Percentiles rank a stretch among this genome's conserved stretches.
These are phyloP conservation scores for Hypholoma sublateritium DNA, from an alignment of 768 basidiomycete genomes.

Conservation along the genomic window DNA sequence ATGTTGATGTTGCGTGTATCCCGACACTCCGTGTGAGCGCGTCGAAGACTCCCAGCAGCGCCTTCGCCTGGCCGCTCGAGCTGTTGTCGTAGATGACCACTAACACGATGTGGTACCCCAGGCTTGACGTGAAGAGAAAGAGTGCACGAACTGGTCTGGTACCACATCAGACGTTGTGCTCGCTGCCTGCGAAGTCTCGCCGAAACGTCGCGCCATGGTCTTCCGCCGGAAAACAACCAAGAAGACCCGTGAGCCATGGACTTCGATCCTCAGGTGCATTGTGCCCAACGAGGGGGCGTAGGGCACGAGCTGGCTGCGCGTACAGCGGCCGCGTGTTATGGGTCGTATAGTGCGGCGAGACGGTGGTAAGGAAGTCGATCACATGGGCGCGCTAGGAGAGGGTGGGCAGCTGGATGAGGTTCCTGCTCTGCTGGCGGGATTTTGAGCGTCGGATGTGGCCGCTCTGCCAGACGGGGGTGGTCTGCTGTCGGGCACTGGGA, in stretches of 20 bases:
- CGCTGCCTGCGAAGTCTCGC: constrained; percentile 41
- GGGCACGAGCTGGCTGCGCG: no score
- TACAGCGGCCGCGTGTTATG: no score
- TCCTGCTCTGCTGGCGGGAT: no score
- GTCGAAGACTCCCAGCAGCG: constrained; percentile 92
- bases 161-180: constrained; percentile 99
- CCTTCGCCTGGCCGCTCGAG: constrained; percentile 98
- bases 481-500: no score
- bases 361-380: no score
- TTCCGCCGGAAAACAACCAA: constrained; percentile 32
- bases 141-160: constrained; percentile 96
- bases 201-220: constrained; percentile 39
- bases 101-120: constrained; percentile 97
- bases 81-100: constrained; percentile 99
- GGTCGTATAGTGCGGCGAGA: no score
- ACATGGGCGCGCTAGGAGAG: no score
- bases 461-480: no score
- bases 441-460: no score
- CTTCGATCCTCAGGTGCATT: constrained; percentile 50
- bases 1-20: no score
- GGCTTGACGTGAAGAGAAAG: constrained; percentile 86
- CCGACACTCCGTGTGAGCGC: constrained; percentile 88
- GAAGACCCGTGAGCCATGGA: constrained; percentile 62
- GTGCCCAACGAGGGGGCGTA: constrained; percentile 87
- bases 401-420: no score